phyloP scores from a whole-genome alignment of 2,329 filamentous ascomycete genomes.

The Huntiella savannae region DNA sequence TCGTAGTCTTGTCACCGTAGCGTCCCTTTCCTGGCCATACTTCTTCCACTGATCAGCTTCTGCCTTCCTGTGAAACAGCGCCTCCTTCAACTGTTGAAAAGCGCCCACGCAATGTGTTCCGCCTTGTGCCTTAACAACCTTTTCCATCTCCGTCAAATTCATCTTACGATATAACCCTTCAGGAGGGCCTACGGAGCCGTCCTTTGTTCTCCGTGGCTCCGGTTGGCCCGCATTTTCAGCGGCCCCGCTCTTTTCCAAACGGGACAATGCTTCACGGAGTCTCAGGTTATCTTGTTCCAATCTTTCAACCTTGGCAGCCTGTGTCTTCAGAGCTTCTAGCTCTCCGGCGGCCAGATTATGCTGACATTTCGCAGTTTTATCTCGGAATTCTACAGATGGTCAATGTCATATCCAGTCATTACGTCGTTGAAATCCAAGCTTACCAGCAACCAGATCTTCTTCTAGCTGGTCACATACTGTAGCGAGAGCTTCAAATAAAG shows the following conservation, averaged over 20 bases:
- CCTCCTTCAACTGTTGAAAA: too few relatives aligned
- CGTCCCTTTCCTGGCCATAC: constrained; percentile 13
- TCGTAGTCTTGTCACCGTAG: too few relatives aligned
- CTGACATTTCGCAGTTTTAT: constrained; percentile 15
- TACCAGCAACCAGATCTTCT: constrained; percentile 21
- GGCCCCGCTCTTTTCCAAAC: not conserved
- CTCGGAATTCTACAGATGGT: constrained; percentile 5
- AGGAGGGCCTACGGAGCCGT: too few relatives aligned
- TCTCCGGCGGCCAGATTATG: constrained; percentile 15
- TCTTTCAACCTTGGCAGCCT: constrained; percentile 17
- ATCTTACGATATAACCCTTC: too few relatives aligned
- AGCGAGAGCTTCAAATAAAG: constrained; percentile 23
- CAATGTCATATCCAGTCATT: not conserved
- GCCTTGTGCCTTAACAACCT: too few relatives aligned
- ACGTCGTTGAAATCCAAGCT: not conserved
- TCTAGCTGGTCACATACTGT: constrained; percentile 23
- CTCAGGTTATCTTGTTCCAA: constrained; percentile 25
- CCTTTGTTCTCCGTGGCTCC: too few relatives aligned
- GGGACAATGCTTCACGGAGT: constrained; percentile 21
- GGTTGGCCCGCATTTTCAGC: too few relatives aligned
- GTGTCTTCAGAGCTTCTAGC: constrained; percentile 18
- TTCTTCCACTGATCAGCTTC: too few relatives aligned
- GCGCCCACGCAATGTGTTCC: too few relatives aligned
- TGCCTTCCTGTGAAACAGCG: too few relatives aligned
- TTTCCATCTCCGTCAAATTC: too few relatives aligned